These are phyloP conservation scores for Forsythia viridissima DNA, from an alignment of 257 asterid species.

Conservation along the genomic window DNA sequence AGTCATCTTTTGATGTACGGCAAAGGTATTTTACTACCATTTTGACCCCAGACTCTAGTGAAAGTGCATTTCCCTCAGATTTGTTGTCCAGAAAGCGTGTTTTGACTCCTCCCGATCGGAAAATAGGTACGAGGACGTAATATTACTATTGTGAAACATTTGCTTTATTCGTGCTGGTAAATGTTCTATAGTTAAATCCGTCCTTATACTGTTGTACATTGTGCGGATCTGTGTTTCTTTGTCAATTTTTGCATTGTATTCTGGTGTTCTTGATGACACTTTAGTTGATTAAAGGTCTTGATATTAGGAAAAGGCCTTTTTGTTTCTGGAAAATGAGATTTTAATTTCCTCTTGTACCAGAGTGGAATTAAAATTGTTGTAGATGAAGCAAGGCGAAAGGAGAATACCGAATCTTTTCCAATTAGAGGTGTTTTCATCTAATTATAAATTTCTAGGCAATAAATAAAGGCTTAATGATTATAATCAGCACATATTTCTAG, in stretches of 20 bases:
- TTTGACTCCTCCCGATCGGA: constrained; percentile 49
- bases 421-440: not conserved
- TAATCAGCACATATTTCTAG: not conserved
- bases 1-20: constrained; percentile 32
- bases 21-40: constrained; percentile 53
- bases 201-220: not conserved
- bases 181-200: not conserved
- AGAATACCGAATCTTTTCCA: not conserved
- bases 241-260: not conserved
- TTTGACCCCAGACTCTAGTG: constrained; percentile 63
- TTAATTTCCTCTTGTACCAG: not conserved
- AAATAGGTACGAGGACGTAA: constrained; percentile 47
- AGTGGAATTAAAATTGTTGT: not conserved
- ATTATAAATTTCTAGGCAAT: not conserved
- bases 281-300: not conserved
- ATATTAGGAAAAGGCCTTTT: not conserved
- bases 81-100: constrained; percentile 50
- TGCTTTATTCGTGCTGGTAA: not conserved
- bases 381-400: not conserved
- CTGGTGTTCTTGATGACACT: not conserved
- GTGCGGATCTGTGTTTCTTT: not conserved
- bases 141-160: constrained; percentile 7
- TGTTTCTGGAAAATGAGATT: not conserved
- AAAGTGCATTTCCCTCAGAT: constrained; percentile 55
- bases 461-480: not conserved